phyloP scores from a whole-genome alignment of 1,284 basidiomycete genomes.

The Coniophora puteana region DNA sequence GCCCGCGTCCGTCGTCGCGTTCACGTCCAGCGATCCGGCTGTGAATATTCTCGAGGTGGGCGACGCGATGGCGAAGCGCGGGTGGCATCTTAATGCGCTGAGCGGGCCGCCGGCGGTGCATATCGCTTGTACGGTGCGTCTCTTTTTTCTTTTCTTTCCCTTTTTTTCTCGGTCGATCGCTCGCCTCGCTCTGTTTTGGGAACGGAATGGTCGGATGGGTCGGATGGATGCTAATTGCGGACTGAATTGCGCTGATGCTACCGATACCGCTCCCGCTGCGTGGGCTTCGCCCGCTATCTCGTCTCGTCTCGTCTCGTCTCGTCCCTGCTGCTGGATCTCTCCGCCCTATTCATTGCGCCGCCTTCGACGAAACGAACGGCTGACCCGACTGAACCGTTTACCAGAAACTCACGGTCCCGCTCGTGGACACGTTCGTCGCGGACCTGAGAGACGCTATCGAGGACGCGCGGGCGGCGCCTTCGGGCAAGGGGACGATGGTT shows the following conservation, averaged over 20 bases:
- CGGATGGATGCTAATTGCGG: background rate
- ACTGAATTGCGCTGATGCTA: background rate
- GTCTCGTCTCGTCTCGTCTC: no score
- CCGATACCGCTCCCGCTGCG: no score
- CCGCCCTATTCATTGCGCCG: no score
- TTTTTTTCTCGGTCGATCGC: background rate
- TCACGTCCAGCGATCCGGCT: slow-evolving; percentile 58
- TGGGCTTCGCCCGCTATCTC: no score
- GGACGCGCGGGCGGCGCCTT: slow-evolving; percentile 54
- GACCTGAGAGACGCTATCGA: slow-evolving; percentile 78
- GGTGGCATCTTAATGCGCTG: slow-evolving; percentile 92
- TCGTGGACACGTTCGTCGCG: slow-evolving; percentile 74
- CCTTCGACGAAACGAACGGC: no score
- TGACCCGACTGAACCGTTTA: no score
- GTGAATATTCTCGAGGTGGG: slow-evolving; percentile 86
- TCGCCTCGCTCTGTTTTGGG: no score
- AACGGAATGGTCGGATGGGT: no score
- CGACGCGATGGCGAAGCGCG: slow-evolving; percentile 80
- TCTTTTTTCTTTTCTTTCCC: slow-evolving; percentile 2
- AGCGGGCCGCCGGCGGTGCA: slow-evolving; percentile 82
- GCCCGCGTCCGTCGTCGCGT: slow-evolving; percentile 88
- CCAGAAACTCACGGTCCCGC: slow-evolving; percentile 73
- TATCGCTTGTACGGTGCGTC: slow-evolving; percentile 87
- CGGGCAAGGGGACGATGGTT: slow-evolving; percentile 79
- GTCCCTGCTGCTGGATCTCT: no score